These are phyloP conservation scores for Cordia subcordata DNA, from an alignment of 257 asterid genomes.

Conservation along the genomic window DNA sequence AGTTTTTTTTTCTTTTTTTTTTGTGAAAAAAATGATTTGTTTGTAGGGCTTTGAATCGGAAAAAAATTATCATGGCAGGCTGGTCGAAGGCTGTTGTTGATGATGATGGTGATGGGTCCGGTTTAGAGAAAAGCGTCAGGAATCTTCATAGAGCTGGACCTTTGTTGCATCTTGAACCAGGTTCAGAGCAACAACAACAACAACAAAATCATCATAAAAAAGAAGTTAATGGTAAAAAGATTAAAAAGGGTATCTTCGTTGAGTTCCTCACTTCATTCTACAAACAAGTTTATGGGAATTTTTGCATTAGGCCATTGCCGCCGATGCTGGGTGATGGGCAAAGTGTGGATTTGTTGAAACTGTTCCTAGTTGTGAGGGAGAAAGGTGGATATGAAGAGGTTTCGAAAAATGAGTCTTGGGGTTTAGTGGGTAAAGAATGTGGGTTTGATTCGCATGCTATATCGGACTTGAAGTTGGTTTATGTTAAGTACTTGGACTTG, in stretches of 20 bases:
- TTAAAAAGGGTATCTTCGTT: slow-evolving; percentile 23
- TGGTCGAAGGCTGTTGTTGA: slow-evolving; percentile 36
- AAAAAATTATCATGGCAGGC: slow-evolving; percentile 54
- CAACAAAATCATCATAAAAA: background rate
- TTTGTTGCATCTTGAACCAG: slow-evolving; percentile 9
- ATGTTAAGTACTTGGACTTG: slow-evolving; percentile 40
- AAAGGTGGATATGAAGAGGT: slow-evolving; percentile 43
- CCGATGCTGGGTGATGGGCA: slow-evolving; percentile 52
- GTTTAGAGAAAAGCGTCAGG: slow-evolving; percentile 23
- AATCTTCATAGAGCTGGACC: slow-evolving; percentile 8
- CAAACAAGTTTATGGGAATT: slow-evolving; percentile 24
- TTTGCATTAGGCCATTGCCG: slow-evolving; percentile 45
- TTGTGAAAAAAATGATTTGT: slow-evolving; percentile 13
- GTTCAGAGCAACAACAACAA: slow-evolving; percentile 3
- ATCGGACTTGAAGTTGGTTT: slow-evolving; percentile 49
- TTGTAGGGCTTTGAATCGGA: slow-evolving; percentile 42
- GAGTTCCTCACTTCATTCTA: slow-evolving; percentile 29
- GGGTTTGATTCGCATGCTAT: slow-evolving; percentile 36
- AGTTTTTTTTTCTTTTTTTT: slow-evolving; percentile 1
- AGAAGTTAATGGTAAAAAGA: slow-evolving; percentile 7
- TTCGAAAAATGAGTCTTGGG: slow-evolving; percentile 30
- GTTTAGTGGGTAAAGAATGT: slow-evolving; percentile 42
- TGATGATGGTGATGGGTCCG: slow-evolving; percentile 26
- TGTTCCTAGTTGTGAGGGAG: slow-evolving; percentile 38
- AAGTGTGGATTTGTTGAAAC: slow-evolving; percentile 49